These are phyloP conservation scores for Hyaloscypha variabilis DNA, from an alignment of 495 filamentous ascomycete genomes.

Conservation along the genomic window DNA sequence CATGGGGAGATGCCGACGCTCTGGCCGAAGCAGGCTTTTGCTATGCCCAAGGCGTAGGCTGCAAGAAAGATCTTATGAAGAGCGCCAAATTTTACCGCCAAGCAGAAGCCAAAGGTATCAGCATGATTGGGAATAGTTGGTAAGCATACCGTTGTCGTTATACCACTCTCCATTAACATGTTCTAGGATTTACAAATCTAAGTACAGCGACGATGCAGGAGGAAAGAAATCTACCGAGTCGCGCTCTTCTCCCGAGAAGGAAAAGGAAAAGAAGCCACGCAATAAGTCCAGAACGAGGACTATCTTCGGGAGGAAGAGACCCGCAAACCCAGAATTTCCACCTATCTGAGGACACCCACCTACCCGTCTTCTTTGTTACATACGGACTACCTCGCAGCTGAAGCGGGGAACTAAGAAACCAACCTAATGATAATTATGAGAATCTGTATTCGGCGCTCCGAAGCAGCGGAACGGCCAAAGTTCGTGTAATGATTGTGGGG, in stretches of 20 bases:
- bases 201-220: constrained; percentile 71
- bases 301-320: constrained; percentile 55
- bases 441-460: not conserved
- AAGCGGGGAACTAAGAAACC: not conserved
- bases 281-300: constrained; percentile 67
- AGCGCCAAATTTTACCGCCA: constrained; percentile 87
- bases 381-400: not conserved
- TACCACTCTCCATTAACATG: constrained; percentile 10
- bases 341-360: not conserved
- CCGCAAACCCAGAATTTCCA: not conserved
- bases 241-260: constrained; percentile 29
- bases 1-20: constrained; percentile 96
- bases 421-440: not conserved
- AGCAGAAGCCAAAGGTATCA: constrained; percentile 91
- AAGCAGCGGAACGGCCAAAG: not conserved
- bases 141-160: constrained; percentile 45
- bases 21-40: constrained; percentile 87
- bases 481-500: not conserved
- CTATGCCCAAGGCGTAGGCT: constrained; percentile 81
- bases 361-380: not conserved
- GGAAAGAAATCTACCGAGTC: constrained; percentile 23
- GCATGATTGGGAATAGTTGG: constrained; percentile 98
- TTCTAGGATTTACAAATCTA: constrained; percentile 87
- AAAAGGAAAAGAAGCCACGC: constrained; percentile 56
- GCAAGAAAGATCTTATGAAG: constrained; percentile 95